Evolutionary conservation across 495 filamentous ascomycete species (phyloP), one percentile per base, ranked within the genome.

Genomic region (Penicillium roqueforti): DNA sequence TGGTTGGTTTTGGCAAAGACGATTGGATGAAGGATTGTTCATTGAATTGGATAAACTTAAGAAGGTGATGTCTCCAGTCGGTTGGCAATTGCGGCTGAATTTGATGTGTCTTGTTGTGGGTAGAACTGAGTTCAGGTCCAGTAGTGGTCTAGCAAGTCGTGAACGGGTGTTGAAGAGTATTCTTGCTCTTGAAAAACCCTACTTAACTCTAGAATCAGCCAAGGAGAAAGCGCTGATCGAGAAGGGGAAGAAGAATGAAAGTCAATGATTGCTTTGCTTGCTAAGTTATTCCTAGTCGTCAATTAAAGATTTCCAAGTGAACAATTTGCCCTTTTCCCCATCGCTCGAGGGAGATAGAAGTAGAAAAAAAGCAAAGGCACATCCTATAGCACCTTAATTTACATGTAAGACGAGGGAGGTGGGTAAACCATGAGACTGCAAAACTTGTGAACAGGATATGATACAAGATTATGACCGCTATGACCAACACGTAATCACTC

Each of bases 61-160:
- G 22, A 23, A 23, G 22, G 23, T 4, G 23, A 41, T 7, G 5
- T 39, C 50, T 18, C 8, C 45, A 38, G 28, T 54, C 31, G 31
- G 53, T 32, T 58, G 29, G 39, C 38, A 49, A 48, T 7, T 29
- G 31, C 10, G 49, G 11, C 50, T 54, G 20, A 20, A 54, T 19
- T 25, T 54, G 22, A 48, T 58, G 45, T 8, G 28, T 44, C 44
- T 58, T 45, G 22, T 45, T 34, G 20, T 38, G 39, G 45, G 50
- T 49, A 20, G 20, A 44, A 31, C 3, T 11, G 22, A 45, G 55
- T 44, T 38, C 32, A 10, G 13, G 39, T 28, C 26, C 31, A 45
- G 37, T 37, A 45, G 37, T 37, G 55, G 50, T 42, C 43, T 53
- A 28, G 43, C 47, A 28, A 53, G 48, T 37, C 49, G 50, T 18